Evolutionary conservation across 2,329 filamentous ascomycete species (phyloP), one percentile per base, ranked within the genome.

Genomic region (Paraphoma chrysanthemicola): DNA sequence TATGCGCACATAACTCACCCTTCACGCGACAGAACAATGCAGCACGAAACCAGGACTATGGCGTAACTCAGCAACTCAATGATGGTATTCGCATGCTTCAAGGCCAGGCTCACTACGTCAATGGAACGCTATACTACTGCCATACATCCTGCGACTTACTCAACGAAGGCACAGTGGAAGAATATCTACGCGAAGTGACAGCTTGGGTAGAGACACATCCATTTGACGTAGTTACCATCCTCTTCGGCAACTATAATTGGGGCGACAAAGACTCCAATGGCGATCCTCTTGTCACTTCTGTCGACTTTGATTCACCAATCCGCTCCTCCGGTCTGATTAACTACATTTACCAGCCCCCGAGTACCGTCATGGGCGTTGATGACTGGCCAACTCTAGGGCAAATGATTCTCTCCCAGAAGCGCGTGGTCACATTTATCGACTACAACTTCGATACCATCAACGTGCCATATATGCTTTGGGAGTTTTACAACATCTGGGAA

Each of bases 401-500:
- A 53, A 87, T 79, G 53, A 76, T 79, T 44, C 55, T 78, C 16
- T 59, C 56, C 8, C 64, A 68, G 16, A 75, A 78, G 60, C 70
- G 77, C 6, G 72, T 79, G 29, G 70, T 79, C 42, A 71, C 75
- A 1, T 78, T 78, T 47, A 72, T 79, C 53, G 77, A 79, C 56
- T 79, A 78, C 62, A 71, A 73, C 66, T 92, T 91, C 66, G 88
- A 97, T 74, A 91, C 95, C 75, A 86, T 83, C 0, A 83, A 83
- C 11, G 89, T 92, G 17, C 93, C 93, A 0, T 97, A 91, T 85
- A 84, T 97, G 51, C 82, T 97, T 31, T 93, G 97, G 77, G 85
- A 97, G 77, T 97, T 97, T 79, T 87, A 87, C 14, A 90, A 96
- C 71, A 85, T 96, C 79, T 97, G 91, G 91, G 93, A 97, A 80